A percentile compares a stretch with the other conserved stretches of the same genome.
Conservation (phyloP, 2,329 filamentous ascomycete genomes). For the Hysterium pulicare region DNA sequence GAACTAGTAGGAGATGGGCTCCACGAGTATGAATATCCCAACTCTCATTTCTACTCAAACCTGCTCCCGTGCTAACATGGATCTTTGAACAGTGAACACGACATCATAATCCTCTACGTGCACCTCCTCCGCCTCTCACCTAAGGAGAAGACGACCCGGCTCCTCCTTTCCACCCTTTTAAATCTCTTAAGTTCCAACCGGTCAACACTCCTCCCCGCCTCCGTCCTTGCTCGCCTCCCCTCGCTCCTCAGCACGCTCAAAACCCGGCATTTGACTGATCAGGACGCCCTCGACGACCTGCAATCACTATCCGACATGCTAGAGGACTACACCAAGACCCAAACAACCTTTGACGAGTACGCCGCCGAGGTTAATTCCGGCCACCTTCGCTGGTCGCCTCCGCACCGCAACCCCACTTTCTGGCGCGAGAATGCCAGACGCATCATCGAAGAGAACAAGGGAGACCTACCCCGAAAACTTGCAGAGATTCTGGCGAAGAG, state of each 20-base stretch:
- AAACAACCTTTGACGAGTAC: conserved; percentile 66
- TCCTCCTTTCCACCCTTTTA: conserved; percentile 82
- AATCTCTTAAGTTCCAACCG: conserved; percentile 78
- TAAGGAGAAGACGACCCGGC: conserved; percentile 94
- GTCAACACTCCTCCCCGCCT: conserved; percentile 70
- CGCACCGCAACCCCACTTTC: conserved; percentile 80
- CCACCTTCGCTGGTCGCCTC: conserved; percentile 88
- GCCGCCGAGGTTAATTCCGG: conserved; percentile 81
- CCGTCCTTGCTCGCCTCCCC: conserved; percentile 80
- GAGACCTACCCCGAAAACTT: conserved; percentile 72
- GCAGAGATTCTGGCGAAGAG: conserved; percentile 81
- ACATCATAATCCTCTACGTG: conserved; percentile 88
- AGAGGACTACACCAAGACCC: conserved; percentile 75
- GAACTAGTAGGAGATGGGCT: conserved; percentile 70
- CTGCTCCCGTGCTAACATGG: too few species aligned
- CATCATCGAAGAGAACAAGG: conserved; percentile 80
- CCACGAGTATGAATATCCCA: conserved; percentile 64
- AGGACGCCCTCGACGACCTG: conserved; percentile 52
- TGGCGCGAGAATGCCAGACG: conserved; percentile 88
- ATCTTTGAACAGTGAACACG: conserved; percentile 69
- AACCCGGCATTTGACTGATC: conserved; percentile 49
- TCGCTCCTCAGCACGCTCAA: conserved; percentile 57
- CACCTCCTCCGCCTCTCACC: conserved; percentile 87
- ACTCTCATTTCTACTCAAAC: conserved; percentile 9
- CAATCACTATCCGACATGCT: conserved; percentile 58